Conservation (phyloP, 2,329 filamentous ascomycete species). For the Seiridium unicorne region DNA sequence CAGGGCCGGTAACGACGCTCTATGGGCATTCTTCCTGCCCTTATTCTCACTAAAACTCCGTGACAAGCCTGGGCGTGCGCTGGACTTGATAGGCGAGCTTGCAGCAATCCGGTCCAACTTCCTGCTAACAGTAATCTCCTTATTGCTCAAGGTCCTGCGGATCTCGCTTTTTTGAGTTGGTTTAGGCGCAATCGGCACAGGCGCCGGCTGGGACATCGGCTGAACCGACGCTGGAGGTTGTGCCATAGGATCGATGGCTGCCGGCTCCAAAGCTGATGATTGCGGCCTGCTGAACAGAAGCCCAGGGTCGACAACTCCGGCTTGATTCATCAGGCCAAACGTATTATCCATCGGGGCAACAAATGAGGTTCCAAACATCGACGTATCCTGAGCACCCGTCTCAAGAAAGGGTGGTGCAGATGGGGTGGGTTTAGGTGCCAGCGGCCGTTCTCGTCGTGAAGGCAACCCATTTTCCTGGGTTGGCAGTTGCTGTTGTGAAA, state of each 20-base stretch:
- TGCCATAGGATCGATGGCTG: slow-evolving; percentile 31
- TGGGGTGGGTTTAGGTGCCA: slow-evolving; percentile 50
- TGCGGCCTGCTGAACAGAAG: slow-evolving; percentile 54
- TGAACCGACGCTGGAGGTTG: slow-evolving; percentile 26
- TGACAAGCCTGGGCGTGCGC: slow-evolving; percentile 46
- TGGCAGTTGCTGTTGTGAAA: slow-evolving; percentile 29
- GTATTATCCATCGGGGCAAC: slow-evolving; percentile 45
- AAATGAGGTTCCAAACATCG: slow-evolving; percentile 41
- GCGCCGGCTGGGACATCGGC: slow-evolving; percentile 22
- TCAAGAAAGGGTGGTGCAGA: slow-evolving; percentile 30
- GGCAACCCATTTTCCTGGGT: slow-evolving; percentile 36
- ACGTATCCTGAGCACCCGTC: slow-evolving; percentile 32
- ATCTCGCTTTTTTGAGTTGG: slow-evolving; percentile 33
- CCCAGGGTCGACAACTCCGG: slow-evolving; percentile 56
- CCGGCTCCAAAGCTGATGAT: slow-evolving; percentile 43
- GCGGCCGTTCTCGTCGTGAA: slow-evolving; percentile 39
- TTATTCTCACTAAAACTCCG: slow-evolving; percentile 55
- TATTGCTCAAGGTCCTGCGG: slow-evolving; percentile 44
- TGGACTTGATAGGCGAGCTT: slow-evolving; percentile 52
- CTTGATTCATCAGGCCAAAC: slow-evolving; percentile 46
- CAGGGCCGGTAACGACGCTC: slow-evolving; percentile 40
- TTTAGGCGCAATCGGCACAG: slow-evolving; percentile 25
- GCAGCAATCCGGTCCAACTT: slow-evolving; percentile 38
- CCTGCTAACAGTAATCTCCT: slow-evolving; percentile 40
- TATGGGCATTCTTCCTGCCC: slow-evolving; percentile 40